A percentile compares a stretch with the other conserved stretches of the same genome.
phyloP scores from a whole-genome alignment of 768 basidiomycete genomes.

The Brasilioporus rufonigricans region DNA sequence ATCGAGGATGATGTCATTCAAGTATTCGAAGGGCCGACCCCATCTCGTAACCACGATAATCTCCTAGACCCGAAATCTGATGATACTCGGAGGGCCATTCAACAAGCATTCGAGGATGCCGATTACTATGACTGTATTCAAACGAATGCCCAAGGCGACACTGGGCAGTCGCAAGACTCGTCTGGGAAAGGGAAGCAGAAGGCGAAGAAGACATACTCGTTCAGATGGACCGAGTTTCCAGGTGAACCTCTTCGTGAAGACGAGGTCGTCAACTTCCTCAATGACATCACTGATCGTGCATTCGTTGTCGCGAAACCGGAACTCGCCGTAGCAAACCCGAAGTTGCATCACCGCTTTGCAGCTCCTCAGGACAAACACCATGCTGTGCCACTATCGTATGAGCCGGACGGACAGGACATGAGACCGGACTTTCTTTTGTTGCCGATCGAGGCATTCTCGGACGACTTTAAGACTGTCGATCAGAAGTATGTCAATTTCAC shows the following conservation, averaged over 20 bases:
- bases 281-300: constrained; percentile 5
- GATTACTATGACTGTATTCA: not conserved
- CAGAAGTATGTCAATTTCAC: not conserved
- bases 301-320: not conserved
- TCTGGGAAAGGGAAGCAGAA: not conserved
- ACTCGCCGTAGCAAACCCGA: not conserved
- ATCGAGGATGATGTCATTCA: not conserved
- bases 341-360: constrained; percentile 10
- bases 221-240: not conserved
- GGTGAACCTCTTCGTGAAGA: constrained; percentile 1
- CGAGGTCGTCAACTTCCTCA: constrained; percentile 6
- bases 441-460: constrained; percentile 9
- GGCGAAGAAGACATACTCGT: too few relatives aligned
- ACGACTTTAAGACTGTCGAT: not conserved
- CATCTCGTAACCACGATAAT: too few relatives aligned
- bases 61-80: not conserved
- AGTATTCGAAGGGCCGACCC: too few relatives aligned
- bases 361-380: not conserved
- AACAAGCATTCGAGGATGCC: constrained; percentile 7
- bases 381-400: constrained; percentile 7
- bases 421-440: constrained; percentile 15
- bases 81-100: not conserved
- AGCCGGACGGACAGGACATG: constrained; percentile 4
- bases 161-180: not conserved
- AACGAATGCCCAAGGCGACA: not conserved